Evolutionary conservation across 768 basidiomycete species (phyloP).

Genomic region (Trametes cingulata): DNA sequence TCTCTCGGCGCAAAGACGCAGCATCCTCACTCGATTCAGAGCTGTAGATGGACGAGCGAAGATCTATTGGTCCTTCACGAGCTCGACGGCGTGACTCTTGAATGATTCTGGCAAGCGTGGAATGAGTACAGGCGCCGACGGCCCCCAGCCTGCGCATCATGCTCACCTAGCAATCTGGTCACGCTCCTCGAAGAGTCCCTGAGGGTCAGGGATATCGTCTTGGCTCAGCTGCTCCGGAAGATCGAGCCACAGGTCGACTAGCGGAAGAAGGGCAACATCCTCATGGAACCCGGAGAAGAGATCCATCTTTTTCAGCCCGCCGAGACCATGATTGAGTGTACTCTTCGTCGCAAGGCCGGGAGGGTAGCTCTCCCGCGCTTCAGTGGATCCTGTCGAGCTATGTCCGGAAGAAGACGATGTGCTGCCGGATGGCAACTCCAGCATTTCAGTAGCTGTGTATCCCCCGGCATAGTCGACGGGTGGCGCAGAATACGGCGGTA

Average conservation of each 20-base stretch:
- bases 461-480: too few relatives aligned
- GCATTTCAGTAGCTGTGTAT: too few relatives aligned
- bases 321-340: not conserved
- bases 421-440: too few relatives aligned
- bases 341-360: too few relatives aligned
- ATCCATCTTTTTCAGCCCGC: not conserved
- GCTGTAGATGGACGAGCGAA: not conserved
- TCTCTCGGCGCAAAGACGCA: too few relatives aligned
- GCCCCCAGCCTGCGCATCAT: not conserved
- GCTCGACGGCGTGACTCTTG: not conserved
- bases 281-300: not conserved
- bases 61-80: not conserved
- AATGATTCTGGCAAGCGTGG: not conserved
- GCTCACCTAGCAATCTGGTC: not conserved
- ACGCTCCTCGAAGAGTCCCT: not conserved
- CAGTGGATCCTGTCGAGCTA: too few relatives aligned
- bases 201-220: not conserved
- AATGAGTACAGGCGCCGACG: not conserved
- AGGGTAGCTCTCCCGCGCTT: too few relatives aligned
- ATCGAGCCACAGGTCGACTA: not conserved
- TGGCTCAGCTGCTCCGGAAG: not conserved
- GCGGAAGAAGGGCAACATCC: not conserved
- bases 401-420: too few relatives aligned
- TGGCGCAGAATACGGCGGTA: too few relatives aligned
- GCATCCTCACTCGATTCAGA: not conserved